A percentile compares a stretch with the other conserved stretches of the same genome.
These are phyloP conservation scores for Inga oerstediana DNA, from an alignment of 306 rosid genomes.

Conservation along the genomic window DNA sequence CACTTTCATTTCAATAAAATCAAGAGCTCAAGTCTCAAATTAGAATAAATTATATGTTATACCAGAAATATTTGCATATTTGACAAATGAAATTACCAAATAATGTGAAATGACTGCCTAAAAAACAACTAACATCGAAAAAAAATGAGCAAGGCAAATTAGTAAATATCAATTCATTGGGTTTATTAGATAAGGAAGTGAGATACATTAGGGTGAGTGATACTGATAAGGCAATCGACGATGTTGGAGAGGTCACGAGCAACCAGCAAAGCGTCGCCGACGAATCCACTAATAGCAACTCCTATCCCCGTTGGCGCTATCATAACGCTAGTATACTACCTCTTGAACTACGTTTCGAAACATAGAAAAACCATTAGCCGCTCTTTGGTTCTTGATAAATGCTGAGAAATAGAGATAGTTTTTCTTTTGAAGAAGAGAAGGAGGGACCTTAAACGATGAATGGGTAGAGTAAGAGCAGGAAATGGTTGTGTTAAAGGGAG, in stretches of 20 bases:
- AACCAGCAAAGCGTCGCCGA: slow-evolving; percentile 84
- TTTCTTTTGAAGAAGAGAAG: neutral
- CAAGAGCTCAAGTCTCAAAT: neutral
- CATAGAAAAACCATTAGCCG: neutral
- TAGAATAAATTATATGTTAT: neutral
- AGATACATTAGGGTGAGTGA: slow-evolving; percentile 79
- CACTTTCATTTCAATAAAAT: too few relatives aligned
- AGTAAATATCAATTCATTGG: neutral
- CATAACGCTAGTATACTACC: slow-evolving; percentile 81
- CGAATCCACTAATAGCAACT: slow-evolving; percentile 86
- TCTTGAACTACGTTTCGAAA: slow-evolving; percentile 51
- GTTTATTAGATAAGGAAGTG: slow-evolving; percentile 11
- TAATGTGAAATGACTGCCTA: too few relatives aligned
- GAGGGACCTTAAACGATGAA: neutral
- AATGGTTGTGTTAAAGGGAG: slow-evolving; percentile 11
- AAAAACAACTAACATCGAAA: too few relatives aligned
- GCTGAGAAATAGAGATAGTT: neutral
- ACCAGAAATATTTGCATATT: neutral
- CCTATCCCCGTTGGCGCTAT: slow-evolving; percentile 82
- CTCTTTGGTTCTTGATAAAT: neutral
- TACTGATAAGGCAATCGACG: slow-evolving; percentile 83
- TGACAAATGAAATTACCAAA: neutral
- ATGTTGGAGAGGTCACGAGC: slow-evolving; percentile 79
- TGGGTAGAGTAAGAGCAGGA: neutral
- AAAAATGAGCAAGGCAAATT: neutral